A percentile compares a stretch with the other conserved stretches of the same genome.
These are phyloP conservation scores for Naganishia sp. DNA, from an alignment of 1,284 basidiomycete species.

Conservation along the genomic window DNA sequence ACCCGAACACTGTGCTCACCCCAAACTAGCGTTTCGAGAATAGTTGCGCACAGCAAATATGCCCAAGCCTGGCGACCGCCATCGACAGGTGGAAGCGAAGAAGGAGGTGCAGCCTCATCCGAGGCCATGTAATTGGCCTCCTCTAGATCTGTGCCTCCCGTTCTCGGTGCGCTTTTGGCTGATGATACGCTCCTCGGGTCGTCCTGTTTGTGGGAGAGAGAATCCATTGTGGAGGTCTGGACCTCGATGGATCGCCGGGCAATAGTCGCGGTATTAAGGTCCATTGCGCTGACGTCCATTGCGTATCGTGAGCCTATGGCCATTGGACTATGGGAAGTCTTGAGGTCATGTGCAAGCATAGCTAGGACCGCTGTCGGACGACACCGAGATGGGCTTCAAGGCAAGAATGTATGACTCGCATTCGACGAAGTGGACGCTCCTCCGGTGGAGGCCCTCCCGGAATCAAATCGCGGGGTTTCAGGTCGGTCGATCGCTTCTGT, in stretches of 20 bases:
- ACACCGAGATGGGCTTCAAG: neutral
- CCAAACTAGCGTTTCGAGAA: constrained; percentile 39
- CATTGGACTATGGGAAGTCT: too few relatives aligned
- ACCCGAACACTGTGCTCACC: constrained; percentile 29
- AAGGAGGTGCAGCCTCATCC: neutral
- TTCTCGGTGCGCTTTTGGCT: neutral
- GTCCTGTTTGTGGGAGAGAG: neutral
- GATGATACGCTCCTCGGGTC: neutral
- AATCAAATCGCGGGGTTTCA: constrained; percentile 4
- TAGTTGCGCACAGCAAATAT: constrained; percentile 37
- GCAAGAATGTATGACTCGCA: constrained; percentile 1
- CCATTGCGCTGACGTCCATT: too few relatives aligned
- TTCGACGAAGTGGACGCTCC: neutral
- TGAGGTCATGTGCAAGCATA: too few relatives aligned
- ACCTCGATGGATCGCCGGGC: too few relatives aligned
- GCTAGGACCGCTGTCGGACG: too few relatives aligned
- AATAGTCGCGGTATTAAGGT: too few relatives aligned
- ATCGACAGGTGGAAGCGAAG: constrained; percentile 35
- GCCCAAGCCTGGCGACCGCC: constrained; percentile 39
- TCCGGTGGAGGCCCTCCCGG: constrained; percentile 1
- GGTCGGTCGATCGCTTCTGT: too few relatives aligned
- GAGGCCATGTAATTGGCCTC: neutral
- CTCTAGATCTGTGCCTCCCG: too few relatives aligned
- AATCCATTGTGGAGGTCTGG: too few relatives aligned
- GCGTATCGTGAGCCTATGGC: too few relatives aligned